Evolutionary conservation across 2,329 filamentous ascomycete genomes (phyloP).

Genomic region (Gnomoniopsis smithogilvyi): DNA sequence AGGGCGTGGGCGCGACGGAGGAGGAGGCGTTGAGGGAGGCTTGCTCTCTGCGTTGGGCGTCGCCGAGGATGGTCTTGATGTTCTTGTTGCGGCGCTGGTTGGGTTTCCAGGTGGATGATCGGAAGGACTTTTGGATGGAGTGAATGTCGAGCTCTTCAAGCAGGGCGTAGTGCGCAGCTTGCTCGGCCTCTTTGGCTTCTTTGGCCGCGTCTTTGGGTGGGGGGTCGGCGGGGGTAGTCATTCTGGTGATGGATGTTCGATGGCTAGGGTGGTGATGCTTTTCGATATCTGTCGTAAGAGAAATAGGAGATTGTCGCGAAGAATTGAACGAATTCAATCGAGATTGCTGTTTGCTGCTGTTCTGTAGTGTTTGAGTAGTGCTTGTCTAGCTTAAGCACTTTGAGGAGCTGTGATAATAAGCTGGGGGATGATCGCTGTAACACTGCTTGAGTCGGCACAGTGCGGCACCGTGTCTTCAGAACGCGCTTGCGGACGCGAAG

Average conservation of each 20-base stretch:
- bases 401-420: not conserved
- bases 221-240: not conserved
- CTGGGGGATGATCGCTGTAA: too few relatives aligned
- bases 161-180: slow-evolving; percentile 80
- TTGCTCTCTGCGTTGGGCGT: slow-evolving; percentile 82
- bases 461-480: not conserved
- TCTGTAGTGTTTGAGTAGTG: not conserved
- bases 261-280: not conserved
- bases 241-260: not conserved
- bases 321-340: not conserved
- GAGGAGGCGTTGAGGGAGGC: slow-evolving; percentile 56
- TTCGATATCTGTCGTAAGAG: not conserved
- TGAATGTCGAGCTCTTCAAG: slow-evolving; percentile 92
- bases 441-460: not conserved
- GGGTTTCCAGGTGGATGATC: slow-evolving; percentile 85
- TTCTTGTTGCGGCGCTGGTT: slow-evolving; percentile 98
- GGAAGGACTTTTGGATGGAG: slow-evolving; percentile 81
- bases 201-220: slow-evolving; percentile 6
- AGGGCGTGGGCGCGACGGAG: slow-evolving; percentile 50
- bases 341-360: not conserved
- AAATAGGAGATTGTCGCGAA: too few relatives aligned
- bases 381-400: not conserved
- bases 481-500: slow-evolving; percentile 6
- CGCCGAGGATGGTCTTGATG: slow-evolving; percentile 91
- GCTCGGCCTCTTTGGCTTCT: slow-evolving; percentile 26